Evolutionary conservation across 140 eudicot genomes (phyloP), one percentile per base, ranked within the genome.

Genomic region (Cichorium intybus): DNA sequence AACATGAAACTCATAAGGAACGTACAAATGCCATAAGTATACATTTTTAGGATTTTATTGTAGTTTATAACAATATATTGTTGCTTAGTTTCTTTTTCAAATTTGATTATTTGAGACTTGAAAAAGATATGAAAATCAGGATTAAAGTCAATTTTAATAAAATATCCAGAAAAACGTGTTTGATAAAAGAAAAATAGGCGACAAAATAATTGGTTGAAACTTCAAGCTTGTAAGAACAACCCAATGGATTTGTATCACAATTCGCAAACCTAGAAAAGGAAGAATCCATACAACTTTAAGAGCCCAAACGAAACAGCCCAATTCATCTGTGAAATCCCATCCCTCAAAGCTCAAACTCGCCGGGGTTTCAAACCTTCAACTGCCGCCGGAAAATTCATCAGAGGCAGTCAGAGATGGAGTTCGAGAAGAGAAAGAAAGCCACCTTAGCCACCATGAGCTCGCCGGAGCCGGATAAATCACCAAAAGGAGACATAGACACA

Each of bases 381-480:
- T 10, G 10, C 54, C 60, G 55, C 68, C 60, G 65, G 66, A 69
- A 56, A 61, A 34, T 5, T 45, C 48, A 59, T 20, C 74, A 31
- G 37, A 56, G 31, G 82, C 84, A 95, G 93, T 20, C 74, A 31
- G 37, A 56, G 23, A 90, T 86, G 97, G 95, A 79, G 74, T 92
- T 88, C 41, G 78, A 81, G 60, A 81, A 77, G 77, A 69, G 96
- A 60, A 92, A 88, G 67, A 46, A 68, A 46, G 80, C 86, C 14
- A 75, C 87, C 7, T 70, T 92, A 37, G 82, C 84, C 45, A 62
- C 89, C 62, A 88, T 92, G 62, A 69, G 73, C 49, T 79, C 94
- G 3, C 77, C 94, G 24, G 81, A 58, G 49, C 81, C 94, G 6
- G 97, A 93, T 73, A 93, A 89, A 69, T 93, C 97, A 5, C 97